These are phyloP conservation scores for Rubia balearica DNA, from an alignment of 305 asterid species.

Conservation along the genomic window DNA sequence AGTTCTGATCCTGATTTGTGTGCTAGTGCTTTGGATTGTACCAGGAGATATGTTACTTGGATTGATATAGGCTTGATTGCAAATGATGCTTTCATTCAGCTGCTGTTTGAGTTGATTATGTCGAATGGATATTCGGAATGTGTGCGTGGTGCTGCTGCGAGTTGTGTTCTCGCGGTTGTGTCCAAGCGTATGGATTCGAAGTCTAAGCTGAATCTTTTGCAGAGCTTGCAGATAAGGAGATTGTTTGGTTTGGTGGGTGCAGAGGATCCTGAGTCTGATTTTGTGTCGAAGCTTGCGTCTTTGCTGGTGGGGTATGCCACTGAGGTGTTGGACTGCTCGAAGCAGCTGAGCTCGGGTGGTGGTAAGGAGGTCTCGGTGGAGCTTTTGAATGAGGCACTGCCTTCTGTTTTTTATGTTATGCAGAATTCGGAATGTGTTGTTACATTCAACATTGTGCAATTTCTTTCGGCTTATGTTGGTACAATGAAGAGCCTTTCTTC, in stretches of 20 bases:
- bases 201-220: constrained; percentile 62
- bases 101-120: constrained; percentile 75
- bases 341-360: constrained; percentile 51
- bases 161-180: constrained; percentile 61
- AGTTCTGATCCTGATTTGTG: constrained; percentile 62
- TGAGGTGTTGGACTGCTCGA: constrained; percentile 69
- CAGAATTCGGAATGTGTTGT: constrained; percentile 62
- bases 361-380: constrained; percentile 47
- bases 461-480: constrained; percentile 77
- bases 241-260: constrained; percentile 49
- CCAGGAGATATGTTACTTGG: constrained; percentile 75
- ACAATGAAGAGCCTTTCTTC: constrained; percentile 68
- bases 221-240: constrained; percentile 55
- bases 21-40: constrained; percentile 56
- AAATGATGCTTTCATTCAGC: constrained; percentile 47
- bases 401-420: constrained; percentile 62
- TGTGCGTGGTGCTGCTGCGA: constrained; percentile 69
- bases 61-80: constrained; percentile 78
- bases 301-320: constrained; percentile 71
- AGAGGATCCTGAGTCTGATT: constrained; percentile 45
- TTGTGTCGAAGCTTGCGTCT: constrained; percentile 48
- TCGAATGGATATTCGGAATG: constrained; percentile 53
- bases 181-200: constrained; percentile 81
- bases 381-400: constrained; percentile 68
- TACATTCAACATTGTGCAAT: constrained; percentile 66